A percentile compares a stretch with the other conserved stretches of the same genome.
These are phyloP conservation scores for Taphrina wiesneri DNA, from an alignment of 1,139 yeast genomes.

Conservation along the genomic window DNA sequence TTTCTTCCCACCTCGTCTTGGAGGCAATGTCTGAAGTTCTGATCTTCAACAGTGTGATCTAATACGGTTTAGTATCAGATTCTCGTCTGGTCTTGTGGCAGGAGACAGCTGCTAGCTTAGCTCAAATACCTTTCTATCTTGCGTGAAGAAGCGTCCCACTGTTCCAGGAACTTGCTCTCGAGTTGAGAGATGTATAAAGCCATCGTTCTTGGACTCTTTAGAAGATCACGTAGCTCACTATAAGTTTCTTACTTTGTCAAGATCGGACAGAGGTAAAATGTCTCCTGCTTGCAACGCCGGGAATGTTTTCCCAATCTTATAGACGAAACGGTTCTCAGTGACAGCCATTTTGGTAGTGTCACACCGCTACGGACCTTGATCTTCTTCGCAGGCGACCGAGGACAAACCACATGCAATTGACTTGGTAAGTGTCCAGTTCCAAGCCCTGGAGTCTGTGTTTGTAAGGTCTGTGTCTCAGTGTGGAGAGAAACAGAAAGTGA, in stretches of 20 bases:
- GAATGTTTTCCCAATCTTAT: conserved; percentile 22
- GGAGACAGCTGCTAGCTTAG: background rate
- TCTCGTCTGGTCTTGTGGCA: background rate
- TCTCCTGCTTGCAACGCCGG: conserved; percentile 2
- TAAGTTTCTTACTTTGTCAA: conserved; percentile 5
- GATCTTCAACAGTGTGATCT: conserved; percentile 24
- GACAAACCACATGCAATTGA: no score
- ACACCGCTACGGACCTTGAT: background rate
- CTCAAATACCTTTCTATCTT: background rate
- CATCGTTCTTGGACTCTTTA: conserved; percentile 23
- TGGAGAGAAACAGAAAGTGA: no score
- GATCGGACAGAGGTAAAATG: conserved; percentile 17
- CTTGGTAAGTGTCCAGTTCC: background rate
- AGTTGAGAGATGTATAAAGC: conserved; percentile 30
- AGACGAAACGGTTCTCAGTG: background rate
- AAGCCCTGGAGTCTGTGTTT: background rate
- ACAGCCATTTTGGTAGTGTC: background rate
- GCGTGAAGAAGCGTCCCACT: conserved; percentile 28
- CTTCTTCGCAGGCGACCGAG: background rate
- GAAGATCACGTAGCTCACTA: background rate
- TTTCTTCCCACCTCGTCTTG: conserved; percentile 23
- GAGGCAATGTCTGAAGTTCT: background rate
- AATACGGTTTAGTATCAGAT: background rate
- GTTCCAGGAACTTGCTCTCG: conserved; percentile 29
- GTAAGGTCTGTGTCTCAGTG: no score